A percentile compares a stretch with the other conserved stretches of the same genome.
Evolutionary conservation across 352 stramenopile genomes (phyloP).

Genomic region (Pythium diclinum): DNA sequence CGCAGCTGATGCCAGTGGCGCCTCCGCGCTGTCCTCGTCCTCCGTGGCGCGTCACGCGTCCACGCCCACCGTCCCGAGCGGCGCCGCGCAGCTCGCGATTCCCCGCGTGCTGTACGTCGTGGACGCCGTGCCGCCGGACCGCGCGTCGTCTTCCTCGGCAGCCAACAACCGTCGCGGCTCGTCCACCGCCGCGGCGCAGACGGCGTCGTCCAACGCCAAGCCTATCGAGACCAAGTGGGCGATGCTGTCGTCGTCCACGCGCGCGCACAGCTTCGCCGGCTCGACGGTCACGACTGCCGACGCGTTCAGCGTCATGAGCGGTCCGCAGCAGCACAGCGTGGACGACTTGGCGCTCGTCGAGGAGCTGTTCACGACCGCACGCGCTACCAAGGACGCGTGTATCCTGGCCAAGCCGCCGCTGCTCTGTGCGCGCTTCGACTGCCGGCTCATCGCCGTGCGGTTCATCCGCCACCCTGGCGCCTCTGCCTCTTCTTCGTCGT

Average conservation of each 20-base stretch:
- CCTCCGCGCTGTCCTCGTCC: neutral
- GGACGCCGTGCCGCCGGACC: constrained; percentile 59
- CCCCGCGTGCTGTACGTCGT: constrained; percentile 69
- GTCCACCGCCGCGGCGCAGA: constrained; percentile 13
- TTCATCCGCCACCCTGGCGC: constrained; percentile 34
- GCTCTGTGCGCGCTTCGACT: constrained; percentile 74
- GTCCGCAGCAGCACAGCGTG: constrained; percentile 34
- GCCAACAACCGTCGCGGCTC: neutral
- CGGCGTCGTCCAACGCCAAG: constrained; percentile 1
- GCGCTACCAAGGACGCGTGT: constrained; percentile 54
- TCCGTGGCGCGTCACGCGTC: constrained; percentile 2
- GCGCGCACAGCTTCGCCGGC: constrained; percentile 28
- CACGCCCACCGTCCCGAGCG: neutral
- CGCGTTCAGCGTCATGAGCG: constrained; percentile 16
- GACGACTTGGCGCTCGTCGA: constrained; percentile 70
- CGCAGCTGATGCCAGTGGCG: neutral
- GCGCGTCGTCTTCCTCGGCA: constrained; percentile 14
- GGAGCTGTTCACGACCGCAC: constrained; percentile 58
- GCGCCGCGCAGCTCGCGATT: constrained; percentile 20
- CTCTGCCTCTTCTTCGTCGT: neutral
- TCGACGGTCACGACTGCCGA: constrained; percentile 5
- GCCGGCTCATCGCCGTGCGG: constrained; percentile 52
- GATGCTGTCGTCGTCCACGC: constrained; percentile 27
- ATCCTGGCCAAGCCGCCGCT: constrained; percentile 66
- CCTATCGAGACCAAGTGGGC: constrained; percentile 26